These are phyloP conservation scores for Cutaneotrichosporon sp. DNA, from an alignment of 1,284 basidiomycete species.

Conservation along the genomic window DNA sequence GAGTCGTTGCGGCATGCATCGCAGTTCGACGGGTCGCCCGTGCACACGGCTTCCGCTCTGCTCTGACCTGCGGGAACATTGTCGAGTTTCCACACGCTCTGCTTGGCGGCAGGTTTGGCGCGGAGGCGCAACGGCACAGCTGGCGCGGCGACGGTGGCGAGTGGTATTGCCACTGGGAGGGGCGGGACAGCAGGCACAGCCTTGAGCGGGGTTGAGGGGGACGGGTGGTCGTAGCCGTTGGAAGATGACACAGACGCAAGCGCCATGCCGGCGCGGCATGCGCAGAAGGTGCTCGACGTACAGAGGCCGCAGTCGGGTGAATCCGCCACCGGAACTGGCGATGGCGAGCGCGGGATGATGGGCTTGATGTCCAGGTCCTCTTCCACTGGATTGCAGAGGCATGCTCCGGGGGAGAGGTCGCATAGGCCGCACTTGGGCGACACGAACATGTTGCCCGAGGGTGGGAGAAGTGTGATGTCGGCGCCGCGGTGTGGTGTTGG, in stretches of 20 bases:
- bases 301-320: slow-evolving; percentile 36
- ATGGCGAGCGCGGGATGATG: slow-evolving; percentile 22
- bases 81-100: slow-evolving; percentile 34
- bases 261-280: slow-evolving; percentile 32
- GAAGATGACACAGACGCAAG: slow-evolving; percentile 9
- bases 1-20: slow-evolving; percentile 46
- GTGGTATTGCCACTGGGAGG: neutral
- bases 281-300: slow-evolving; percentile 40
- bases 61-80: slow-evolving; percentile 16
- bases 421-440: slow-evolving; percentile 35
- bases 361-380: slow-evolving; percentile 36
- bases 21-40: slow-evolving; percentile 48
- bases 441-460: neutral
- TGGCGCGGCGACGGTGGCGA: slow-evolving; percentile 1
- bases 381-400: slow-evolving; percentile 30
- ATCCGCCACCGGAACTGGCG: neutral
- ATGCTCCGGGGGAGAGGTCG: slow-evolving; percentile 32
- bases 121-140: slow-evolving; percentile 18
- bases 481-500: neutral
- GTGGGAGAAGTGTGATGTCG: slow-evolving; percentile 1
- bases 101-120: slow-evolving; percentile 10
- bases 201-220: too few relatives aligned
- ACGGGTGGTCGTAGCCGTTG: neutral
- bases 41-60: slow-evolving; percentile 40
- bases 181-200: neutral